Base-by-base conservation (phyloP, 768 basidiomycete genomes). In the Leccinum subtestaceum region DNA sequence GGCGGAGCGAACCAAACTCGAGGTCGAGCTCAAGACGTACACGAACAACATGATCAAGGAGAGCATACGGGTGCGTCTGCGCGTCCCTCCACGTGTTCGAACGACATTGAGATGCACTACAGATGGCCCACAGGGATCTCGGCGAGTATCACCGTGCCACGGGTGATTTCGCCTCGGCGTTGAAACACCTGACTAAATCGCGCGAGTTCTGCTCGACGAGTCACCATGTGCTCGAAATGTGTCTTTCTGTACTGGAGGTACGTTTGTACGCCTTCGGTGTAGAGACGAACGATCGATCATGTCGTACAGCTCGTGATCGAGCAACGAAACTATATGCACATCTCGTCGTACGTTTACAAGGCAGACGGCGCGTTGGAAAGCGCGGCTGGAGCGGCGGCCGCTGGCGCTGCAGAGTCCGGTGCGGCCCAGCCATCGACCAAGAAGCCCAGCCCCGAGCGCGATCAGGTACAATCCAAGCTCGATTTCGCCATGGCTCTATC, bases 1-100 rank as follows among this genome's bases (percentile, higher is more conserved):
- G 61, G 81, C 82, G n/a, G 93, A 95, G 69, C 80, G 79, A 59
- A 83, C 81, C n/a, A 92, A 89, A 71, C 77, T 97, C 58, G 95
- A 97, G 76, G 89, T 95, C 5, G 96, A 98, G 72, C 78, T 98
- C 69, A 95, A 94, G 82, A 92, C 89, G 11, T 98, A 98, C 69
- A 82, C 87, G 63, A 95, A 91, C 66, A 98, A 97, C 72, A 89
- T 98, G 87, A 97, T 98, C 80, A 98, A 97, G 75, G 96, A 98
- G 81, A 95, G 92, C 80, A 95, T 97, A 65, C 80, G 96, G 67
- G 94, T 96, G 70, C 69, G 81, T 77, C 27, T 0, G 31, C 32
- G 9, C 19, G 17, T 36, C 6, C 0, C 34, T 47, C 40, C n/a
- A 10, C 12, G 34, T 9, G 53, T 45, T 45, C 2, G 9, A 34